These are phyloP conservation scores for Tuber microsphaerosporum DNA, from an alignment of 495 filamentous ascomycete species.

Conservation along the genomic window DNA sequence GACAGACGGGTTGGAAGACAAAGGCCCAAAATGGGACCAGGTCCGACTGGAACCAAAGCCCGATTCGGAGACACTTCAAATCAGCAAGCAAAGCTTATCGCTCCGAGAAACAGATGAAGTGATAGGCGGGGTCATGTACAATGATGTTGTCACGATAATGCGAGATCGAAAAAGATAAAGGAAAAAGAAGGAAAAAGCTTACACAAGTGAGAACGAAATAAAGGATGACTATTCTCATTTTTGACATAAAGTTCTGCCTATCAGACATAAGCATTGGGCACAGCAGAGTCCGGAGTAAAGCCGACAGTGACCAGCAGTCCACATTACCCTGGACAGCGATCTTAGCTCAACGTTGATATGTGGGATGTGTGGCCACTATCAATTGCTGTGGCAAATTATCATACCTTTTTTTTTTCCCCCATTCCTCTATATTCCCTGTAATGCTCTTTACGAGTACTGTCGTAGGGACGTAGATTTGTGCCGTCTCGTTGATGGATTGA, in stretches of 20 bases:
- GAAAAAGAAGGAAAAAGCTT: not conserved
- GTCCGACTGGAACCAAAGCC: not conserved
- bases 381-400: not conserved
- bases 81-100: not conserved
- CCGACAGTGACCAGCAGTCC: not conserved
- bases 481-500: not conserved
- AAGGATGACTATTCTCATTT: not conserved
- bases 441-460: not conserved
- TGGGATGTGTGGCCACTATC: not conserved
- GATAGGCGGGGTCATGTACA: not conserved
- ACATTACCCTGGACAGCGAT: not conserved
- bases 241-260: not conserved
- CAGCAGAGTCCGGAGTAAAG: not conserved
- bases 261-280: not conserved
- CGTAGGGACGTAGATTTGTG: not conserved
- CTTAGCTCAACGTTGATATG: not conserved
- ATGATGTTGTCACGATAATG: not conserved
- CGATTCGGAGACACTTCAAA: not conserved
- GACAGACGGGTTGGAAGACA: not conserved
- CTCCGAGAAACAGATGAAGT: not conserved
- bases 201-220: not conserved
- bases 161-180: not conserved
- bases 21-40: not conserved
- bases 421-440: not conserved
- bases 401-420: not conserved